A percentile compares a stretch with the other conserved stretches of the same genome.
Evolutionary conservation across 371 early-diverging fungal genomes (phyloP).

Genomic region (Apophysomyces ossiformis): DNA sequence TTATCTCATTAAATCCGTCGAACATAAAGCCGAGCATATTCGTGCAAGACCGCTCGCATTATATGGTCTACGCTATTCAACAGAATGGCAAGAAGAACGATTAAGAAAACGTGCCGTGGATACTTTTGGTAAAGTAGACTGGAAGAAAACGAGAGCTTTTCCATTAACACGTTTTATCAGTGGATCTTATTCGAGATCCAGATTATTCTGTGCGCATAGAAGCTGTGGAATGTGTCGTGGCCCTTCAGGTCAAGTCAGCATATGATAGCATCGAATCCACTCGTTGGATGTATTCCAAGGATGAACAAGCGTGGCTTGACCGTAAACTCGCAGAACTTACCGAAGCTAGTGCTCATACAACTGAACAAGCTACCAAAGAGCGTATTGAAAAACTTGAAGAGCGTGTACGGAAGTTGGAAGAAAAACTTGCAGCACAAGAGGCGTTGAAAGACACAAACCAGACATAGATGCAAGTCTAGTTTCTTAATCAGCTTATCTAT

Average conservation of each 20-base stretch:
- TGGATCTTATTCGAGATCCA: conserved; percentile 33
- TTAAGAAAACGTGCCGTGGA: conserved; percentile 33
- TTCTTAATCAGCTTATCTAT: not conserved
- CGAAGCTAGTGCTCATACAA: conserved; percentile 7
- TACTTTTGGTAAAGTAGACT: conserved; percentile 21
- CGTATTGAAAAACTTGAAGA: conserved; percentile 53
- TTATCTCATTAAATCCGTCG: conserved; percentile 40
- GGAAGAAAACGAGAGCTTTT: not conserved
- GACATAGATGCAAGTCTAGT: conserved; percentile 2
- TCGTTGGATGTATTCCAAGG: conserved; percentile 30
- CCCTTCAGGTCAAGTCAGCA: conserved; percentile 26
- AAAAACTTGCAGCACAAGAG: conserved; percentile 20
- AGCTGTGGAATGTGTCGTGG: conserved; percentile 33
- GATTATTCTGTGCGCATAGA: conserved; percentile 22
- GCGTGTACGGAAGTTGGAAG: conserved; percentile 51
- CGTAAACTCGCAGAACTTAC: conserved; percentile 25
- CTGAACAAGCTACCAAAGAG: conserved; percentile 33
- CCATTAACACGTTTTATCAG: conserved; percentile 17
- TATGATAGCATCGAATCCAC: conserved; percentile 24
- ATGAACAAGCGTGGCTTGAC: conserved; percentile 35
- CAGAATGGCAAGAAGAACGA: conserved; percentile 41
- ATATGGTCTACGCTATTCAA: conserved; percentile 33
- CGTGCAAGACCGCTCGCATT: conserved; percentile 33
- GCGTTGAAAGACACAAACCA: conserved; percentile 19
- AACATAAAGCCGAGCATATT: conserved; percentile 35